Conservation (phyloP, 2,329 filamentous ascomycete genomes). For the Cladosporium austrohemisphaericum region DNA sequence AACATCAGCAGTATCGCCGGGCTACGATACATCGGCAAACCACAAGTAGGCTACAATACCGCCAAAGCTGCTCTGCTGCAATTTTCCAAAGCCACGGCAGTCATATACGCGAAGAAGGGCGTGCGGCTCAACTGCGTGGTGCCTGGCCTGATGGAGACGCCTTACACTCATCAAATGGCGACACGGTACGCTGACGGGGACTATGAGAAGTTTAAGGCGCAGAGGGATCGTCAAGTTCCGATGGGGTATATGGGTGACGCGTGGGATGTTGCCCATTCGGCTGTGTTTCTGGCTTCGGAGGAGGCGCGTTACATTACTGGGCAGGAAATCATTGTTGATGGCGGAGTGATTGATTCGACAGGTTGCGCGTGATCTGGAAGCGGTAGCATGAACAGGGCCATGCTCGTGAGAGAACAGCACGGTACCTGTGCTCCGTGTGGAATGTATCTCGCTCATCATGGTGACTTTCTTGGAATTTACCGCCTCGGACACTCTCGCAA, state of each 20-base stretch:
- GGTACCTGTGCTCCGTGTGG: no score
- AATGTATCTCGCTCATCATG: no score
- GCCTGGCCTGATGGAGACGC: constrained; percentile 56
- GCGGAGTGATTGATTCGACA: no score
- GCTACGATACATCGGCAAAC: constrained; percentile 49
- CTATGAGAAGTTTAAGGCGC: constrained; percentile 49
- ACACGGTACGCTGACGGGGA: constrained; percentile 45
- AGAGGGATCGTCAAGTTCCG: constrained; percentile 55
- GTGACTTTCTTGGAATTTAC: no score
- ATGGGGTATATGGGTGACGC: constrained; percentile 58
- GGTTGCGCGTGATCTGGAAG: no score
- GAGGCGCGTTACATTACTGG: constrained; percentile 61
- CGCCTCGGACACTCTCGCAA: no score
- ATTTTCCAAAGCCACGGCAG: constrained; percentile 72
- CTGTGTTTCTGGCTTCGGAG: constrained; percentile 55
- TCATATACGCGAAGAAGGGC: constrained; percentile 47
- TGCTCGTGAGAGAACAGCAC: no score
- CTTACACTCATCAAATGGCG: constrained; percentile 46
- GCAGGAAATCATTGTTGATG: constrained; percentile 43
- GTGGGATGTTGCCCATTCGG: constrained; percentile 57
- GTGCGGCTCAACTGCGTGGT: constrained; percentile 54
- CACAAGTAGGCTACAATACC: constrained; percentile 58
- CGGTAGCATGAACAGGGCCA: no score
- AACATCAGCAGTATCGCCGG: constrained; percentile 44
- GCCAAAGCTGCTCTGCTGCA: constrained; percentile 77